Percentiles rank a stretch among this genome's conserved stretches.
These are phyloP conservation scores for Fraxinus americana DNA, from an alignment of 257 asterid species.

Conservation along the genomic window DNA sequence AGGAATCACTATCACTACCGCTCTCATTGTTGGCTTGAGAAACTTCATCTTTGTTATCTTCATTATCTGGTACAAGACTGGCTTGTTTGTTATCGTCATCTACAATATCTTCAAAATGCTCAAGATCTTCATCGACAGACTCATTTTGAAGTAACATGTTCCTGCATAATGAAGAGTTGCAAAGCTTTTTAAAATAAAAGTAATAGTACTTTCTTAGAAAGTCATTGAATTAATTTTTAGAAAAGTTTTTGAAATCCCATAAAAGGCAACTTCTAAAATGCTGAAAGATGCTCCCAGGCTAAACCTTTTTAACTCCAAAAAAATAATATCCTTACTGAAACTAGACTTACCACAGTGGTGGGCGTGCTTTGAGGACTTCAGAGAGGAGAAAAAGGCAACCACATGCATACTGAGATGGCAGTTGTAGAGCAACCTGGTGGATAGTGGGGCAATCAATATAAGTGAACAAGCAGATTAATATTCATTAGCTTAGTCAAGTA, in stretches of 20 bases:
- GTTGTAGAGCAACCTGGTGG: constrained; percentile 80
- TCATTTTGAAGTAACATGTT: constrained; percentile 78
- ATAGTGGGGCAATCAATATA: constrained; percentile 18
- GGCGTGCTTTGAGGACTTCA: constrained; percentile 91
- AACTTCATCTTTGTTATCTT: constrained; percentile 26
- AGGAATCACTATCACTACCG: constrained; percentile 43
- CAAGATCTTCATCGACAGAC: constrained; percentile 82
- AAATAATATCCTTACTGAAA: constrained; percentile 6
- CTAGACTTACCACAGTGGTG: constrained; percentile 80
- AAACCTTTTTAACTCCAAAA: constrained; percentile 12
- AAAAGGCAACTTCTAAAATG: background rate
- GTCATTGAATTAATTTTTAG: background rate
- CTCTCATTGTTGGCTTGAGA: constrained; percentile 34
- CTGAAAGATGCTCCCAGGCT: constrained; percentile 8
- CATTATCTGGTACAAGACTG: constrained; percentile 29
- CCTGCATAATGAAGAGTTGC: constrained; percentile 45
- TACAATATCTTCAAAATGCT: constrained; percentile 78
- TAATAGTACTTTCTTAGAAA: background rate
- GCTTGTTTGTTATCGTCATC: constrained; percentile 54
- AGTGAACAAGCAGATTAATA: background rate
- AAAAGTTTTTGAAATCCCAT: background rate
- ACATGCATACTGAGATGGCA: constrained; percentile 97
- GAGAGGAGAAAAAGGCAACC: constrained; percentile 93
- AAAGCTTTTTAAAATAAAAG: background rate
- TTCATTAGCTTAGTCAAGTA: background rate